Percentiles rank a stretch among this genome's conserved stretches.
Evolutionary conservation across 2,329 filamentous ascomycete genomes (phyloP).

Genomic region (Colletotrichum siamense): DNA sequence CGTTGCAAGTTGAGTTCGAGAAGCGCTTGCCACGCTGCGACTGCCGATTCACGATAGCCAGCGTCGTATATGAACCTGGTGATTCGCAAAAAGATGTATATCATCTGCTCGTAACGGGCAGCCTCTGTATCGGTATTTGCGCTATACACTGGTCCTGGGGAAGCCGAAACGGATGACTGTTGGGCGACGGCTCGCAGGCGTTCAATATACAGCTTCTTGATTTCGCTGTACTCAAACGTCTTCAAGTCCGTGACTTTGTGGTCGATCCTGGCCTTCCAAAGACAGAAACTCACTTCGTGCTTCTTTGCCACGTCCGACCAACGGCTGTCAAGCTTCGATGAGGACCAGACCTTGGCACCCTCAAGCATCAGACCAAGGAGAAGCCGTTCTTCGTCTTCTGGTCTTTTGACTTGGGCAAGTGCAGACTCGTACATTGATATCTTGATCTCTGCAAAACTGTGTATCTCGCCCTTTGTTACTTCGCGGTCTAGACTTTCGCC

Average conservation of each 20-base stretch:
- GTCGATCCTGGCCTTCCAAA: slow-evolving; percentile 79
- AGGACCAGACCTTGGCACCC: slow-evolving; percentile 74
- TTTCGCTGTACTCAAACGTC: slow-evolving; percentile 71
- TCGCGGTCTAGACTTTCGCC: slow-evolving; percentile 48
- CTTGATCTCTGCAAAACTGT: slow-evolving; percentile 79
- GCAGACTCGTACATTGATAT: slow-evolving; percentile 82
- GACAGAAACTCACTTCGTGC: slow-evolving; percentile 59
- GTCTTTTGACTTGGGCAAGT: slow-evolving; percentile 57
- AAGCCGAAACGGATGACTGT: slow-evolving; percentile 4
- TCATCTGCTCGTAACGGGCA: slow-evolving; percentile 45
- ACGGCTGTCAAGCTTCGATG: slow-evolving; percentile 14
- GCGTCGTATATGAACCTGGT: slow-evolving; percentile 77
- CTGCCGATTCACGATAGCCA: slow-evolving; percentile 78
- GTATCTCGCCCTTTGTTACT: slow-evolving; percentile 64
- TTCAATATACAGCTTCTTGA: slow-evolving; percentile 63
- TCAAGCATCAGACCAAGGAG: slow-evolving; percentile 75
- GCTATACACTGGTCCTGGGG: slow-evolving; percentile 2
- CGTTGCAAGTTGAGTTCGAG: slow-evolving; percentile 74
- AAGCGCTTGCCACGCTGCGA: slow-evolving; percentile 82
- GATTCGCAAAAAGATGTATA: slow-evolving; percentile 78
- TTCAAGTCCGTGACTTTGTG: slow-evolving; percentile 73
- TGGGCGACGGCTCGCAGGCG: slow-evolving; percentile 41
- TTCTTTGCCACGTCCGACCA: slow-evolving; percentile 50
- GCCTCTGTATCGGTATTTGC: not conserved
- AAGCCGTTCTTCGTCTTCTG: slow-evolving; percentile 62